Evolutionary conservation across 73 alveolate genomes (phyloP), one percentile per base, ranked within the genome.

Genomic region (Symbiodinium natans): DNA sequence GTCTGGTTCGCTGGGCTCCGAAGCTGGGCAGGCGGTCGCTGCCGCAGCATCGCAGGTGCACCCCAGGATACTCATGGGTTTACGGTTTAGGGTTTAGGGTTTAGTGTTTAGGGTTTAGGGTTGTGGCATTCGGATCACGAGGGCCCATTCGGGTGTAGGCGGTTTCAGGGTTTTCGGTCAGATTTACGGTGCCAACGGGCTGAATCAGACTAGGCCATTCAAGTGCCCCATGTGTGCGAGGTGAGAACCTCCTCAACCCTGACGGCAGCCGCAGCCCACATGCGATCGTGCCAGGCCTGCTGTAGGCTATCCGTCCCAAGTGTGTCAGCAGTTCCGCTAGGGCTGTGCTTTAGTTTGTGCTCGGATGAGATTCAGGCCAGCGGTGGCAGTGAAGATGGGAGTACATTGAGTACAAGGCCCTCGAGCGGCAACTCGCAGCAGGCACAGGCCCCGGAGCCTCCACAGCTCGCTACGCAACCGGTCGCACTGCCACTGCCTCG

Each of bases 1-100:
- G 97, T 90, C 97, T 13, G 87, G 39, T 10, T 90, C 97, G 36
- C 48, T 54, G 41, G 97, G 97, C 46, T 90, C 97, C 19, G 97
- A 90, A 90, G 97, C 97, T 2, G 97, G 97, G 97, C 97, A 48
- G 19, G 97, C 75, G 27, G 97, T 90, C 25, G 97, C 88, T n/a
- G 97, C 97, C 0, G 97, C 97, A 2, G 97, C 97, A 21, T 40
- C 80, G 21, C 88, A 90, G 97, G 97, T 33, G 41, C 63, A 23
- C 9, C 25, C 41, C 4, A 9, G 71, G n/a, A 40, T 34, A 82
- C 46, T 40, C 59, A 6, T 75, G 4, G 83, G 83, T 33, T 71
- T 1, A 29, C 39, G 39, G 39, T 71, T 27, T 46, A 46, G 59
- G 59, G 21, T 46, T 46, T 46, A 46, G 59, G 59, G 59, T 46